Evolutionary conservation across 805 yeast genomes (phyloP).

Genomic region (Myxozyma sirexii): DNA sequence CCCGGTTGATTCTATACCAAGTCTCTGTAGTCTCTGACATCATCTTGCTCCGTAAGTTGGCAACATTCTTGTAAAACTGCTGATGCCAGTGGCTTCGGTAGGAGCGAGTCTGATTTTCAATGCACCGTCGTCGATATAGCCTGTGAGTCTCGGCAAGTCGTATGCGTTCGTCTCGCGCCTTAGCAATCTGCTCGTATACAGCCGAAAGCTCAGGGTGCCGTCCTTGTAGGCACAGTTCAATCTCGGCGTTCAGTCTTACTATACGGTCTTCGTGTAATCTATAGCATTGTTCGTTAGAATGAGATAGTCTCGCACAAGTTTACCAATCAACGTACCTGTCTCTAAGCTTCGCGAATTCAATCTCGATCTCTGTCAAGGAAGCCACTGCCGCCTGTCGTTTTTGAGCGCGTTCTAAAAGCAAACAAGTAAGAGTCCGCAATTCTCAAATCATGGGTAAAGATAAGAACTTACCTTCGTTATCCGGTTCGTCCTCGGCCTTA

Average conservation of each 20-base stretch:
- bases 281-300: background rate
- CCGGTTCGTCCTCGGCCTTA: constrained; percentile 15
- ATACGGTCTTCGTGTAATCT: constrained; percentile 80
- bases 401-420: constrained; percentile 43
- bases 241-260: constrained; percentile 73
- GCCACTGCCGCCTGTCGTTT: constrained; percentile 65
- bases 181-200: constrained; percentile 51
- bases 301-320: background rate
- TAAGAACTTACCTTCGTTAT: constrained; percentile 28
- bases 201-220: constrained; percentile 83
- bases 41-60: constrained; percentile 67
- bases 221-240: constrained; percentile 83
- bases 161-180: constrained; percentile 71
- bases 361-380: constrained; percentile 77
- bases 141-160: constrained; percentile 53
- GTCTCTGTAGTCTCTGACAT: constrained; percentile 73
- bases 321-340: constrained; percentile 49
- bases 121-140: constrained; percentile 71
- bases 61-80: constrained; percentile 52
- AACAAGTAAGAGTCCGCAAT: background rate
- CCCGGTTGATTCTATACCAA: constrained; percentile 92
- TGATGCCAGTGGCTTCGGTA: constrained; percentile 81
- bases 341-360: constrained; percentile 81
- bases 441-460: background rate
- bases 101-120: constrained; percentile 79